Evolutionary conservation across 345 rosid genomes (phyloP), one percentile per base, ranked within the genome.

Genomic region (Noccaea bulbosa): DNA sequence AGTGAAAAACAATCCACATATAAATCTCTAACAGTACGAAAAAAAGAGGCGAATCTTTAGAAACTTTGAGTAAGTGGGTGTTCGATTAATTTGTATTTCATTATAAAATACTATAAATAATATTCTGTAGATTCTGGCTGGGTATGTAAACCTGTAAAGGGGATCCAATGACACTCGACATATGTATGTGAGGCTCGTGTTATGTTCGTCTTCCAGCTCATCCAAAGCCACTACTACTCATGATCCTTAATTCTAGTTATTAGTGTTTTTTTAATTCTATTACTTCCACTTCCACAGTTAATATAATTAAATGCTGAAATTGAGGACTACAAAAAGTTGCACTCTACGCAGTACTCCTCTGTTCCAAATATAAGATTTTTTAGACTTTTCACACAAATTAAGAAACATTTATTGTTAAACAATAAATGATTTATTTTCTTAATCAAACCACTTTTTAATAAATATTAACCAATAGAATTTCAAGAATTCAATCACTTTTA

Each of bases 131-230:
- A 45, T 53, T 61, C 68, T 33, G 14, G 62, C 3, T 60, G 68
- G 47, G 45, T 43, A 67, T 62, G 7, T 57, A 10, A 41, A 30
- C 49, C 30, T 32, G 48, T n/a, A 64, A 37, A 15, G 49, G 49
- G 50, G 62, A 45, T 64, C 71, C 59, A 56, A 16, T 54, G 41
- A 16, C 67, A 69, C 24, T 20, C 24, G 34, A 49, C 30, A 3
- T 20, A 22, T 49, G 38, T 20, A 22, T 49, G 38, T 14, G 67
- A 47, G 68, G 11, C 14, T 33, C 46, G 12, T 62, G 69, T 55
- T 11, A 46, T 64, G 12, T 32, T 57, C n/a, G 72, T 73, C 72
- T 57, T 58, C 72, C 72, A 66, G 77, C 72, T 66, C 72, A 66
- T 73, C 30, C 32, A 58, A 7, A 55, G 39, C 72, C 72, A 73